Evolutionary conservation across 768 basidiomycete genomes (phyloP), one percentile per base, ranked within the genome.

Genomic region (Strobilomyces dryophilus): DNA sequence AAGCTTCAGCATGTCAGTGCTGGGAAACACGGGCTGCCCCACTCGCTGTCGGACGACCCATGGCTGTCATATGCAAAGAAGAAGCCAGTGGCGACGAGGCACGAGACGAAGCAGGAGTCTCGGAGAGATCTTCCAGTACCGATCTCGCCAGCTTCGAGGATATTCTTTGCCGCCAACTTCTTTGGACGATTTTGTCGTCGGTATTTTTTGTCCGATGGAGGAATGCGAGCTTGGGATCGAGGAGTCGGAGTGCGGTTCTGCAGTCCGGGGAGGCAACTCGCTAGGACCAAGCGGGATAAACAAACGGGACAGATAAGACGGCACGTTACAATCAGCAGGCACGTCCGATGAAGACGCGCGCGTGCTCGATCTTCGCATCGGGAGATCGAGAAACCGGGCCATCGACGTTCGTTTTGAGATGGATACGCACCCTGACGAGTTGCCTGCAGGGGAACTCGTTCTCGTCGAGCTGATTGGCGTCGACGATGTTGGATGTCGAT

Each of bases 381-480:
- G 43, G 10, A 17, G 0, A 14, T 29, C 47, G 45, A 35, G 49
- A 52, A 5, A 14, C n/a, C n/a, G n/a, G n/a, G n/a, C n/a, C 47
- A 11, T 70, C 70, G 0, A 66, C 37, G 27, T 57, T 56, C 67
- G 72, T 70, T 21, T 36, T 61, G 9, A 17, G 1, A 34, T 3
- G 5, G 31, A 27, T 45, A 47, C 85, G 63, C 57, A 93, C 88
- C 67, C 83, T 78, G 71, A 94, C 91, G 36, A 95, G 77, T 66
- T 94, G 91, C 53, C 90, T 78, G 65, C 89, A 91, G 2, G 92
- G 92, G 69, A 93, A 93, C 54, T 91, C 90, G 56, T 94, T 92
- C 54, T 91, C 90, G 56, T 94, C 92, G 14, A 94, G 71, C 61
- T 84, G 82, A 55, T 78, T 81, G 26, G 87, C 84, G 53, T 77